These are phyloP conservation scores for Citrus trifoliata DNA, from an alignment of 345 rosid species.

Conservation along the genomic window DNA sequence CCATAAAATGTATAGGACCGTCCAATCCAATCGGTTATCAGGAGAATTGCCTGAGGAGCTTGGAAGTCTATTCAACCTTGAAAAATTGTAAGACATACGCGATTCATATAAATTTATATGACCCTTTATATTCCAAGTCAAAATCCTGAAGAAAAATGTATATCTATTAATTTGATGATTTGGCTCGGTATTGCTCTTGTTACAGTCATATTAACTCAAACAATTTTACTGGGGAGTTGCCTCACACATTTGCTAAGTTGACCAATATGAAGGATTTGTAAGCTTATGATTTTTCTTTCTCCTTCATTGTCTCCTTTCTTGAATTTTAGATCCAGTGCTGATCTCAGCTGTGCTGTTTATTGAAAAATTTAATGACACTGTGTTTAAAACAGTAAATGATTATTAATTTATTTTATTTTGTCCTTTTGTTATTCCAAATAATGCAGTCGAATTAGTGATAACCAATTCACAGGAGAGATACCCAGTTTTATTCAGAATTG, in stretches of 20 bases:
- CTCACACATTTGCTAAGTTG: constrained; percentile 46
- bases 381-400: too few relatives aligned
- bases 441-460: constrained; percentile 49
- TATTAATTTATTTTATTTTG: background rate
- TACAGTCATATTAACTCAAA: constrained; percentile 47
- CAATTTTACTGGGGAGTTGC: constrained; percentile 45
- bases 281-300: constrained; percentile 13
- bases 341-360: background rate
- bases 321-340: background rate
- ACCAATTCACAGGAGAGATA: constrained; percentile 43
- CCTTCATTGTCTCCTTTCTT: background rate
- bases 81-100: constrained; percentile 12
- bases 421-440: background rate
- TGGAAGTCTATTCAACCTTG: constrained; percentile 21
- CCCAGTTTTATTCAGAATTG: constrained; percentile 56
- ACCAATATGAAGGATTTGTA: constrained; percentile 46
- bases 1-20: background rate
- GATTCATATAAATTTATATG: background rate
- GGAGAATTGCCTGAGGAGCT: constrained; percentile 37
- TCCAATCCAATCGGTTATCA: constrained; percentile 27
- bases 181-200: background rate
- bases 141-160: background rate
- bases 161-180: background rate
- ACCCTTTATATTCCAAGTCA: background rate
- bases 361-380: too few relatives aligned